Evolutionary conservation across 2,329 filamentous ascomycete genomes (phyloP), one percentile per base, ranked within the genome.

Genomic region (Neofusicoccum cordaticola): DNA sequence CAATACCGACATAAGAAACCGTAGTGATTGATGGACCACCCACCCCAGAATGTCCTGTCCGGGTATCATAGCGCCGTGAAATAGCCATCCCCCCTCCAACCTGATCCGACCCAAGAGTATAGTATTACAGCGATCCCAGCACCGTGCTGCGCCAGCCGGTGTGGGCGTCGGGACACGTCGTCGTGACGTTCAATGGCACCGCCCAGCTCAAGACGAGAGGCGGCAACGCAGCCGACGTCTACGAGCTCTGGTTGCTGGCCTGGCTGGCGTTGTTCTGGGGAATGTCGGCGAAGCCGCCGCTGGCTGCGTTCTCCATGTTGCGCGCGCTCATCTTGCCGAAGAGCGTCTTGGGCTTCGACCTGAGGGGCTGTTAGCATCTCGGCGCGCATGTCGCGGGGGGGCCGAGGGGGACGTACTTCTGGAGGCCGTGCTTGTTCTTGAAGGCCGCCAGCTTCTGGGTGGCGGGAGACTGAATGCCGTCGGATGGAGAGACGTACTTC

Each of bases 401-500:
- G 48, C 22, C 4, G 9, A 51, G 31, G 15, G 53, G 4, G 13
- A 17, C 75, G 65, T 70, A 79, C 75, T 83, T 92, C 89, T 93
- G 94, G 80, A 85, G 85, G 67, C 88, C 88, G 73, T 92, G 89
- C 82, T 92, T 93, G 80, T 86, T 91, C 79, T 91, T 90, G 78
- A 93, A 87, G 45, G 90, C 89, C 68, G 85, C 90, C 71, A 95
- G 85, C 84, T 95, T 95, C 77, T 90, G 89, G 17, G 89, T 90
- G 78, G 91, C 93, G 41, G 92, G 92, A 71, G 90, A 93, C 88
- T 93, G 91, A 82, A 96, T 93, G 79, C 87, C 88, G 78, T 96
- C 92, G n/a, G 90, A 93, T 2, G 92, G 92, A 17, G 90, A 93
- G 75, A 93, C 83, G 79, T 93, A 94, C 69, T 84, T 81, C 39